These are phyloP conservation scores for Lachnellula suecica DNA, from an alignment of 2,329 filamentous ascomycete species.

Conservation along the genomic window DNA sequence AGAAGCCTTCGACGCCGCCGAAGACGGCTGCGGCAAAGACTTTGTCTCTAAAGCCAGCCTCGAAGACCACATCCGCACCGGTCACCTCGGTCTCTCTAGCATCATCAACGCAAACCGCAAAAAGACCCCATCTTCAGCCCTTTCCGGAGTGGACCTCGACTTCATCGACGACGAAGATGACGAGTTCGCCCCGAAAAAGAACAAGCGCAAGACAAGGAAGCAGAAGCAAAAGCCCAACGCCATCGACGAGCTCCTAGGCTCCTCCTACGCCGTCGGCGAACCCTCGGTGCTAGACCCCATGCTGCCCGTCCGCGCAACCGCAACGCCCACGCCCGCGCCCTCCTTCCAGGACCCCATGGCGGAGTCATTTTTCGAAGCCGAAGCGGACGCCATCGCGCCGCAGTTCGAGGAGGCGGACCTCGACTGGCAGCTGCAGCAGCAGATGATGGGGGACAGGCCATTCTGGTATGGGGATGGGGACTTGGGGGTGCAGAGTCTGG, in stretches of 20 bases:
- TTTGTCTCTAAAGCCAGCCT: conserved; percentile 78
- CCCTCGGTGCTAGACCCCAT: neutral
- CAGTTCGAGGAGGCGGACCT: conserved; percentile 15
- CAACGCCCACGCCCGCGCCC: neutral
- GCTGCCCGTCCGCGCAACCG: neutral
- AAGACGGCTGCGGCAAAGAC: conserved; percentile 69
- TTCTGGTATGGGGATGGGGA: conserved; percentile 30
- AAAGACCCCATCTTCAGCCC: conserved; percentile 37
- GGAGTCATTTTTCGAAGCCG: neutral
- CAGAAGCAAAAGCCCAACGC: conserved; percentile 22
- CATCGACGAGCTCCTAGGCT: conserved; percentile 52
- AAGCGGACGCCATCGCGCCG: neutral
- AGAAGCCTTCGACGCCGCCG: conserved; percentile 57
- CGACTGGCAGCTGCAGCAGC: conserved; percentile 30
- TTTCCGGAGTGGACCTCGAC: neutral
- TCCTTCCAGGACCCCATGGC: neutral
- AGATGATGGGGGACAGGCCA: conserved; percentile 16
- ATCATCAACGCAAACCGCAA: conserved; percentile 37
- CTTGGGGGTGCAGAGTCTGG: neutral
- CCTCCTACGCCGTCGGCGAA: conserved; percentile 48
- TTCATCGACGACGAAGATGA: conserved; percentile 10
- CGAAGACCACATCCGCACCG: conserved; percentile 80
- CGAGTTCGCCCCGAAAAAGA: conserved; percentile 8
- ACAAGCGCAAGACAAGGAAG: conserved; percentile 10
- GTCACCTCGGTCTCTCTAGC: conserved; percentile 66